These are phyloP conservation scores for Xerocomellus amylosporus DNA, from an alignment of 768 basidiomycete species.

Conservation along the genomic window DNA sequence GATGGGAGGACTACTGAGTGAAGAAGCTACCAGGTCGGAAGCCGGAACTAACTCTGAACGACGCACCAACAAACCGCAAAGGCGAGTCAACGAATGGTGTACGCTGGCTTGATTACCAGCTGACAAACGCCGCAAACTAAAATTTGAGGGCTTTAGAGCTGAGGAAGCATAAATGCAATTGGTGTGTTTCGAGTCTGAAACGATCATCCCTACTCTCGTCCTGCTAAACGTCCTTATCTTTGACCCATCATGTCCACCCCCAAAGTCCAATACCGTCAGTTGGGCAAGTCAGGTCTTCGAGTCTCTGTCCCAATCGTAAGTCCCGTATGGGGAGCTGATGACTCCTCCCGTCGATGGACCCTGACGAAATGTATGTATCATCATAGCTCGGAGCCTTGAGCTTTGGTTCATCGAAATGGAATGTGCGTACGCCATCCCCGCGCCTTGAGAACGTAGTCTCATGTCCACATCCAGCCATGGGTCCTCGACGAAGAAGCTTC, in stretches of 20 bases:
- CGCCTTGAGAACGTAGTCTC: neutral
- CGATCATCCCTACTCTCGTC: too few relatives aligned
- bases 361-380: neutral
- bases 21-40: too few relatives aligned
- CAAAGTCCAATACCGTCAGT: conserved; percentile 28
- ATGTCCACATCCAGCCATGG: conserved; percentile 9
- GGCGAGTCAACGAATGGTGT: too few relatives aligned
- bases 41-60: too few relatives aligned
- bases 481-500: conserved; percentile 31
- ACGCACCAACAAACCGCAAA: too few relatives aligned
- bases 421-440: conserved; percentile 14
- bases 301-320: conserved; percentile 36
- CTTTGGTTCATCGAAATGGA: conserved; percentile 28
- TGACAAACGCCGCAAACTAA: too few relatives aligned
- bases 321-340: neutral
- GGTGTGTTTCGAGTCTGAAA: neutral
- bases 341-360: neutral
- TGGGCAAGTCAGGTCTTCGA: conserved; percentile 33
- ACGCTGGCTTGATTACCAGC: too few relatives aligned
- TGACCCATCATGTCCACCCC: conserved; percentile 7
- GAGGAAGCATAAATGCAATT: too few relatives aligned
- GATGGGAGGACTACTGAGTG: too few relatives aligned
- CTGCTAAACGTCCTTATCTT: neutral
- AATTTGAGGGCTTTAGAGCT: too few relatives aligned
- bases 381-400: conserved; percentile 28